phyloP scores from a whole-genome alignment of 192 early-diverging fungal genomes.

The Rhizoclosmatium sp. region DNA sequence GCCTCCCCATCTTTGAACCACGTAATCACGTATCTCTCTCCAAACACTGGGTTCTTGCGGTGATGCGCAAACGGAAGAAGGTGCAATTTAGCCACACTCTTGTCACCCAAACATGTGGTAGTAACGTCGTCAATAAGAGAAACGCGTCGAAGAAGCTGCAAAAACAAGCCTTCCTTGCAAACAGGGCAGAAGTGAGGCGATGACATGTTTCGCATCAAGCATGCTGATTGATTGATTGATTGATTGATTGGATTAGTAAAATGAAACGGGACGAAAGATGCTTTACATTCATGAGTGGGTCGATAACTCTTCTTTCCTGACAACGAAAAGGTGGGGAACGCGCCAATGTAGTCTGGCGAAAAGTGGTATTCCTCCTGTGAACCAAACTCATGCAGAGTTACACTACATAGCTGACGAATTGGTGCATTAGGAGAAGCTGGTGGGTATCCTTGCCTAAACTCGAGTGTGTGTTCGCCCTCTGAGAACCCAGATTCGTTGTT shows the following conservation, averaged over 20 bases:
- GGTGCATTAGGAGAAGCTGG: conserved; percentile 42
- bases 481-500: conserved; percentile 42
- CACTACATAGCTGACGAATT: conserved; percentile 67
- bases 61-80: conserved; percentile 61
- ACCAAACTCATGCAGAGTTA: conserved; percentile 62
- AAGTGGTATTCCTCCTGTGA: not conserved
- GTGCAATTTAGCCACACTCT: not conserved
- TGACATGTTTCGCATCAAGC: conserved; percentile 70
- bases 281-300: conserved; percentile 55
- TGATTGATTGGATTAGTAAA: not conserved
- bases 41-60: conserved; percentile 36
- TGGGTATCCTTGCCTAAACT: conserved; percentile 56
- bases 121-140: conserved; percentile 59
- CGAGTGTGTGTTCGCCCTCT: conserved; percentile 53
- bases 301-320: conserved; percentile 57
- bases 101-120: conserved; percentile 2
- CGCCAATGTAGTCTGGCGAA: conserved; percentile 23
- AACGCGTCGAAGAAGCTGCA: conserved; percentile 53
- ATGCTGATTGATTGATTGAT: conserved; percentile 25
- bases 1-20: conserved; percentile 51
- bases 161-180: conserved; percentile 69
- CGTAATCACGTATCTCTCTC: conserved; percentile 45
- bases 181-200: conserved; percentile 56
- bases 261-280: not conserved
- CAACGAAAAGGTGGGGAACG: conserved; percentile 60